Evolutionary conservation across 441 rosid genomes (phyloP), one percentile per base, ranked within the genome.

Genomic region (Pelargonium myrrhifolium): DNA sequence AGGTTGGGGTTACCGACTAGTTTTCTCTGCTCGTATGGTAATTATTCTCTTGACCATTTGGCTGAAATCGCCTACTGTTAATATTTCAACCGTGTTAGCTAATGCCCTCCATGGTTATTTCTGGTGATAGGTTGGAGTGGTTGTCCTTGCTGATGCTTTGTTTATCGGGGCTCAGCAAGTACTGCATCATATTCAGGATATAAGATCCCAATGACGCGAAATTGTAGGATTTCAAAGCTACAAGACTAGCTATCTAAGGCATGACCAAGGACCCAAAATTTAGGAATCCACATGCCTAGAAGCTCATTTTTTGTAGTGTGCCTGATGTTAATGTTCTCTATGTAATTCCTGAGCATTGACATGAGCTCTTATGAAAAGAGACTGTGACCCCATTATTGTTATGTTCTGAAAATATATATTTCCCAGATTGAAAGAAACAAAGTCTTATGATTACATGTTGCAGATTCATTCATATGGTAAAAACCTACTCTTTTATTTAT

Each of bases 1-100:
- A 85, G 97, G 98, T 31, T 87, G 94, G 97, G 89, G 94, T 20
- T 93, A 89, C 73, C 83, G 88, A 68, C 74, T 93, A 70, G 63
- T 87, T 62, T 93, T 79, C 77, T 77, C 97, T 43, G 89, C 82
- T 45, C 97, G 96, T 65, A 83, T 90, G 89, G 98, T 93, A 81
- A 82, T 45, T 65, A 61, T 66, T 37, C 17, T 43, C 51, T 62
- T 70, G 58, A 9, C 20, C 22, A 49, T 65, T 65, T 20, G 66
- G 62, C 62, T 56, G 35, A 35, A 56, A 51, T 24, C 40, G 9
- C 43, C 35, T 28, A 12, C 31, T 26, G 12, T 49, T 40, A 47
- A 8, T 26, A 12, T 28, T 63, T 68, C 39, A 65, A 60, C 12
- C 65, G 10, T 10, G 58, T 47, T 20, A 64, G 40, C 56, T 64